phyloP scores from a whole-genome alignment of 345 rosid genomes.

The Alliaria petiolata region DNA sequence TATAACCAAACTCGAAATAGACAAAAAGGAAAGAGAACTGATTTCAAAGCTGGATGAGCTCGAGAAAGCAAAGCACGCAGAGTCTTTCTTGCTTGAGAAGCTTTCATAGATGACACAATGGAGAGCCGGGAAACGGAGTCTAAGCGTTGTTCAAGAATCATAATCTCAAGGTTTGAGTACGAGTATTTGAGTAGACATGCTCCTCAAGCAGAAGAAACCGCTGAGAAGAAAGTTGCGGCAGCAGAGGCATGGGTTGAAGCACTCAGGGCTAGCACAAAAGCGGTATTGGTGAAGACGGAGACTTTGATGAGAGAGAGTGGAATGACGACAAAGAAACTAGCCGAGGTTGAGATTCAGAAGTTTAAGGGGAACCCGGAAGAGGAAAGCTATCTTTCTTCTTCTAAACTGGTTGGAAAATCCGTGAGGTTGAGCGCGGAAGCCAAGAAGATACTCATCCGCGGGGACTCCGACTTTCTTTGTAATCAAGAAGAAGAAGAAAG shows the following conservation, averaged over 20 bases:
- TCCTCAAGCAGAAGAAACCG: constrained; percentile 64
- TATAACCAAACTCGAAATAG: constrained; percentile 50
- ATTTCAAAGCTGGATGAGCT: constrained; percentile 53
- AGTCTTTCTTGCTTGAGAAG: constrained; percentile 56
- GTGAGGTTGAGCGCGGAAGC: constrained; percentile 22
- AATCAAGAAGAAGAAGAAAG: constrained; percentile 50
- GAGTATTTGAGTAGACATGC: constrained; percentile 65
- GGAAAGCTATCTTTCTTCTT: not conserved
- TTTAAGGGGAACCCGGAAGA: constrained; percentile 27
- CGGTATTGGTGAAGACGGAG: constrained; percentile 52
- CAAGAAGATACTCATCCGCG: constrained; percentile 41
- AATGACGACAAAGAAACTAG: constrained; percentile 42
- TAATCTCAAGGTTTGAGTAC: constrained; percentile 65
- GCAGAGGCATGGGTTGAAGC: constrained; percentile 90
- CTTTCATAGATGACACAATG: constrained; percentile 44
- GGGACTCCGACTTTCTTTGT: constrained; percentile 36
- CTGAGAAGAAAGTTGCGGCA: constrained; percentile 76
- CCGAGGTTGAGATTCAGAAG: constrained; percentile 39
- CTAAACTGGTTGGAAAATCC: constrained; percentile 24
- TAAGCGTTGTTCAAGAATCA: constrained; percentile 39
- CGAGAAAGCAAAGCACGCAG: constrained; percentile 43
- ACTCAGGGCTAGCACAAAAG: constrained; percentile 56
- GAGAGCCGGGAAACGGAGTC: constrained; percentile 46
- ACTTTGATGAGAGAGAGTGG: constrained; percentile 36
- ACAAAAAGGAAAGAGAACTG: constrained; percentile 47